Base-by-base conservation (phyloP, 1,139 yeast genomes). In the Blastobotrys petasosporus region DNA sequence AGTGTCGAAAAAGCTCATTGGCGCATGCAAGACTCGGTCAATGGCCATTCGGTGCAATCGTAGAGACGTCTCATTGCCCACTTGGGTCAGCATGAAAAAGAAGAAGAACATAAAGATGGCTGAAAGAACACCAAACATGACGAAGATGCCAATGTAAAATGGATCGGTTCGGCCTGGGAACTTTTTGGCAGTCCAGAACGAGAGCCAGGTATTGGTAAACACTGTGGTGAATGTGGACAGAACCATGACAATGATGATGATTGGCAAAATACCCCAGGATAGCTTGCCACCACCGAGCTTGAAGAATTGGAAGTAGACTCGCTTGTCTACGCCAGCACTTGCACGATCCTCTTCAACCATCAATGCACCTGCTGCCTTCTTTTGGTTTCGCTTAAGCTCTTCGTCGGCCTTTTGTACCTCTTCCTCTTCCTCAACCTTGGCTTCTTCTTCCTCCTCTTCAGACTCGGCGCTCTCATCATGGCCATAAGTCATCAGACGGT, bases 161-260 rank as follows among this genome's bases (percentile, higher is more conserved):
- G 76, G 74, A 42, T 73, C 68, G 1, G 76, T 54, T 43, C 74
- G 66, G 12, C 63, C 64, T 6, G 53, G 50, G 58, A 82, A 86
- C 60, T 76, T 80, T 44, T 70, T 45, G 16, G 73, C 75, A 2
- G 84, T 74, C 97, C 97, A 88, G 63, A 77, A 88, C 0, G 95
- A 82, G 51, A 88, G 70, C 95, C 95, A 88, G 16, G 82, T 81
- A 56, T 83, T 84, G 32, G 85, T 73, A 60, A 85, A 84, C 35
- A 85, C 64, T 44, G 71, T 74, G 51, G 75, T 70, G 59, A 85
- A 85, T 0, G 87, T 76, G 3, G 79, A 63, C 5, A 81, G 54
- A 1, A 75, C 67, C 4, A 67, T 54, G 2, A 64, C 55, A 7
- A 74, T 54, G 1, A 67, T 51, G 1, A 75, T 17, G 1, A 73